Evolutionary conservation across 805 yeast genomes (phyloP).

Genomic region (Henningerozyma blattae): DNA sequence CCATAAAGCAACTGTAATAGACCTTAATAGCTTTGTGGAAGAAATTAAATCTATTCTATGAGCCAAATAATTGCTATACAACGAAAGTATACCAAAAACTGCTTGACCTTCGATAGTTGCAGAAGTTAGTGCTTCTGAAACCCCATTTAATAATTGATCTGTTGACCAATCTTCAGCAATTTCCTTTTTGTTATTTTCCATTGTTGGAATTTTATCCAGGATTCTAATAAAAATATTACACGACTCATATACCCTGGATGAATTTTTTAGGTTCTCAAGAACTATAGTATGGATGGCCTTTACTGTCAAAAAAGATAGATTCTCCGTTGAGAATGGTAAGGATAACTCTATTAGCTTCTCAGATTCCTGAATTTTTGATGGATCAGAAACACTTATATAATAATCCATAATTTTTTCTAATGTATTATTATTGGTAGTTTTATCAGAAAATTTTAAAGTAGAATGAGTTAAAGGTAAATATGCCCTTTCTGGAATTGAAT

Average conservation of each 20-base stretch:
- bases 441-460: conserved; percentile 6
- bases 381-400: conserved; percentile 20
- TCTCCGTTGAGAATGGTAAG: conserved; percentile 31
- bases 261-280: conserved; percentile 10
- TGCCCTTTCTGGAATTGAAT: conserved; percentile 51
- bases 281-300: conserved; percentile 20
- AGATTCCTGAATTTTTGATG: conserved; percentile 3
- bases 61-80: conserved; percentile 22
- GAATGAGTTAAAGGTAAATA: conserved; percentile 42
- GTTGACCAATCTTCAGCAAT: conserved; percentile 21
- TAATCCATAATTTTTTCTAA: conserved; percentile 23
- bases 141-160: conserved; percentile 20
- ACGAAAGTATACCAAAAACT: conserved; percentile 20
- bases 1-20: conserved; percentile 40
- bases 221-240: conserved; percentile 27
- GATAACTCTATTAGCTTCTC: conserved; percentile 10
- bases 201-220: conserved; percentile 36
- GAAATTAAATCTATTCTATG: conserved; percentile 16
- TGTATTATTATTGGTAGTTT: conserved; percentile 10
- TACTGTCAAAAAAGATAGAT: conserved; percentile 32
- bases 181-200: conserved; percentile 6
- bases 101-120: conserved; percentile 3
- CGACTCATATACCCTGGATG: conserved; percentile 19
- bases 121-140: conserved; percentile 9
- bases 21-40: conserved; percentile 12